Percentiles rank a stretch among this genome's conserved stretches.
Conservation (phyloP, 495 filamentous ascomycete genomes). For the Daldinia concentrica region DNA sequence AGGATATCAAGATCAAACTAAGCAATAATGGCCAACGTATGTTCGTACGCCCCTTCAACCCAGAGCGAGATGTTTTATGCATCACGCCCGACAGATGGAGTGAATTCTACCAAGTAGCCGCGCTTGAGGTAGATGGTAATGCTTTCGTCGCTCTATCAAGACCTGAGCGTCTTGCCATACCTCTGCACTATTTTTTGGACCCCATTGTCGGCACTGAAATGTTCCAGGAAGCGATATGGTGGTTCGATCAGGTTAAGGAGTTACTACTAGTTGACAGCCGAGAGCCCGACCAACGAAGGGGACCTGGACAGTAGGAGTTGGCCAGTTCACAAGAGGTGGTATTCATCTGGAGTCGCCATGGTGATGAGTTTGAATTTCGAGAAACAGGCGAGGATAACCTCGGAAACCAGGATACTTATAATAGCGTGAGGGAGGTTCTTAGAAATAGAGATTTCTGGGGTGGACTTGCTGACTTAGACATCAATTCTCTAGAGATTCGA, state of each 20-base stretch:
- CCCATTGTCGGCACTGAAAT: not conserved
- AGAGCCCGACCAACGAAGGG: not conserved
- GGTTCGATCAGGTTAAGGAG: not conserved
- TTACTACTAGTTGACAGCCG: not conserved
- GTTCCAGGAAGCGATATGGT: not conserved
- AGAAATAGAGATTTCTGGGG: no score
- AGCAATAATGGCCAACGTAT: not conserved
- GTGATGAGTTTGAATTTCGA: no score
- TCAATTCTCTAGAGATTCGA: no score
- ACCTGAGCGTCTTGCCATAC: not conserved
- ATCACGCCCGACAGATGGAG: not conserved
- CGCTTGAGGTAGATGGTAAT: not conserved
- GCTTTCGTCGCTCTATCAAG: not conserved
- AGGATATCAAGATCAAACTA: not conserved
- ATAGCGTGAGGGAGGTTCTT: no score
- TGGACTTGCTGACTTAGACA: no score
- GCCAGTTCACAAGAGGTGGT: not conserved
- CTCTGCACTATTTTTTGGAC: not conserved
- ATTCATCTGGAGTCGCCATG: not conserved
- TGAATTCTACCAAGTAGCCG: not conserved
- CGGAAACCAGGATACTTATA: no score
- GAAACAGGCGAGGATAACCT: no score
- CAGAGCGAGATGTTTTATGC: not conserved
- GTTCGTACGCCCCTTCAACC: conserved; percentile 3
- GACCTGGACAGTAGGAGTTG: not conserved